Conservation (phyloP, 2,329 filamentous ascomycete species). For the Sarocladium kiliense region DNA sequence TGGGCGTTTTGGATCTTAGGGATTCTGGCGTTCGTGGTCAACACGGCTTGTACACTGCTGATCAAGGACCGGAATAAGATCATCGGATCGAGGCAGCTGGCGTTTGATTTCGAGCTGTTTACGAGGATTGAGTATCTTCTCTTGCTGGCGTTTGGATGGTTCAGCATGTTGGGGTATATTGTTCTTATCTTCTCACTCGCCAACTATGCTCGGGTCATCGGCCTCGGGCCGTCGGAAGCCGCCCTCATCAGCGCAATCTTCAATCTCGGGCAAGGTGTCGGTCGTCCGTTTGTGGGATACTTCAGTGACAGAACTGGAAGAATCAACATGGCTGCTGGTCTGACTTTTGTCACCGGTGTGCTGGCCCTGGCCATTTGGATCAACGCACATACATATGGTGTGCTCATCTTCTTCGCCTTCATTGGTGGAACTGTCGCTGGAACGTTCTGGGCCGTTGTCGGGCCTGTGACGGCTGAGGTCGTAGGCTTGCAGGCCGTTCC, state of each 20-base stretch:
- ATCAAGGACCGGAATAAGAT: conserved; percentile 67
- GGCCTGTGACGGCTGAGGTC: conserved; percentile 67
- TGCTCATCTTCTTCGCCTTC: conserved; percentile 66
- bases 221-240: conserved; percentile 61
- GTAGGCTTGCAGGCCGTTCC: conserved; percentile 66
- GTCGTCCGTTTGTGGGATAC: conserved; percentile 67
- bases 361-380: conserved; percentile 70
- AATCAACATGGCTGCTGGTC: conserved; percentile 64
- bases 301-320: conserved; percentile 66
- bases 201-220: conserved; percentile 65
- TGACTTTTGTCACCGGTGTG: conserved; percentile 60
- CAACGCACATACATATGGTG: conserved; percentile 56
- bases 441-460: conserved; percentile 65
- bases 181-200: conserved; percentile 73
- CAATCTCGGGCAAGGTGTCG: conserved; percentile 62
- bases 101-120: conserved; percentile 62
- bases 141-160: conserved; percentile 61
- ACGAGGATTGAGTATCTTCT: conserved; percentile 57
- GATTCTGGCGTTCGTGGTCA: conserved; percentile 59
- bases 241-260: conserved; percentile 68
- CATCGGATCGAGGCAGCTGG: conserved; percentile 60
- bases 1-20: conserved; percentile 66
- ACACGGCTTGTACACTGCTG: conserved; percentile 56
- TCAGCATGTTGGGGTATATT: conserved; percentile 69
- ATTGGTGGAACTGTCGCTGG: conserved; percentile 67